Evolutionary conservation across 768 basidiomycete species (phyloP), one percentile per base, ranked within the genome.

Genomic region (Bullera alba): DNA sequence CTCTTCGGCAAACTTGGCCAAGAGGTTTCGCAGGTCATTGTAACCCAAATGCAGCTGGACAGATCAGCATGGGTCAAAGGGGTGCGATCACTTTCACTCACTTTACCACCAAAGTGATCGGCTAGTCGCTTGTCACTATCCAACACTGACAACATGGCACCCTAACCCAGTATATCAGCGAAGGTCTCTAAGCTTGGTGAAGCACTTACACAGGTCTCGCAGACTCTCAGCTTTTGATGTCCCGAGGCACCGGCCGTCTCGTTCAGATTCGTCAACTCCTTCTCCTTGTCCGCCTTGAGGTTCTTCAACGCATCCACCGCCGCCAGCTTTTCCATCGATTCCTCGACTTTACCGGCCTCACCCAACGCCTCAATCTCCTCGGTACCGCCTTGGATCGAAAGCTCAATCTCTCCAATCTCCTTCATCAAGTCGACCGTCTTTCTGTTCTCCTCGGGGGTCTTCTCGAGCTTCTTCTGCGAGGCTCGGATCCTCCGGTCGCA

Each of bases 31-130:
- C 55, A 99, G 79, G 75, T 97, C 92, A 73, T 96, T 91, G 76
- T 99, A 99, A 8, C 95, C 95, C 67, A 97, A 75, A 78, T 97
- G 95, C 88, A 99, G 93, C 95, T 96, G 52, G 17, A 16, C 8
- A 15, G 26, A 38, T 51, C 34, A 53, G 58, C 46, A 14, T 35
- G 17, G 23, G 15, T 17, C 27, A n/a, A 34, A 41, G 38, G 27
- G 7, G 51, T 35, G 42, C n/a, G 17, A 29, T 29, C 15, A 7
- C 3, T 16, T 42, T 27, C 17, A 74, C 85, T 73, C 65, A 88
- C 93, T 78, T 99, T 99, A 66, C 95, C 95, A 75, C 95, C 95
- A 77, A 99, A 99, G 74, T 99, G 95, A 77, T 99, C 95, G 45
- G 95, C 95, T 54, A 99, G 77, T 71, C 95, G 90, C 72, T 93